Evolutionary conservation across 768 basidiomycete species (phyloP).

Genomic region (Naganishia onofrii): DNA sequence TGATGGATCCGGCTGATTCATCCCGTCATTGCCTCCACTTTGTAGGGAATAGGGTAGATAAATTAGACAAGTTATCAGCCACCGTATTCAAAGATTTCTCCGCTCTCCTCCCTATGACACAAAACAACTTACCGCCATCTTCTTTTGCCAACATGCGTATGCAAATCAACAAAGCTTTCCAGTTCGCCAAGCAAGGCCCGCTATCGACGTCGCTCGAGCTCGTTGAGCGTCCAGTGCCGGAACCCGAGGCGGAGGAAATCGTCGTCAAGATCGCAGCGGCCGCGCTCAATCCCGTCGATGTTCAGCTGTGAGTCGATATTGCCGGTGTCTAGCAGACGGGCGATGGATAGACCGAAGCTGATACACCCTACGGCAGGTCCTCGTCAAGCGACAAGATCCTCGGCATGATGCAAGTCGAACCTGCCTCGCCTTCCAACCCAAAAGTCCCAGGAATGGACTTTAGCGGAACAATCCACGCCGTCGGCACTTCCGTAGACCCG

Average conservation of each 20-base stretch:
- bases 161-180: conserved; percentile 32
- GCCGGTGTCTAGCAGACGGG: not conserved
- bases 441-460: conserved; percentile 64
- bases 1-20: not conserved
- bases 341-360: not conserved
- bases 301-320: conserved; percentile 34
- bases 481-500: conserved; percentile 56
- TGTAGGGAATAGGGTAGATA: too few species aligned
- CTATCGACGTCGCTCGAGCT: conserved; percentile 32
- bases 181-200: conserved; percentile 34
- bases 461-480: conserved; percentile 59
- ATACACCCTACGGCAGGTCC: conserved; percentile 15
- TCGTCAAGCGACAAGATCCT: conserved; percentile 51
- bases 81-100: too few species aligned
- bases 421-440: conserved; percentile 53
- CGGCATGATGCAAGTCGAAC: conserved; percentile 52
- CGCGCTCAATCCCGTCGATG: conserved; percentile 68
- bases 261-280: conserved; percentile 60
- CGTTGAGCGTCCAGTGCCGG: conserved; percentile 20
- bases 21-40: not conserved
- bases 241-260: conserved; percentile 55
- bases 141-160: conserved; percentile 21
- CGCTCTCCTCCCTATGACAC: too few species aligned
- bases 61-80: too few species aligned
- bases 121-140: too few species aligned